These are phyloP conservation scores for Pueraria montana DNA, from an alignment of 306 rosid genomes.

Conservation along the genomic window DNA sequence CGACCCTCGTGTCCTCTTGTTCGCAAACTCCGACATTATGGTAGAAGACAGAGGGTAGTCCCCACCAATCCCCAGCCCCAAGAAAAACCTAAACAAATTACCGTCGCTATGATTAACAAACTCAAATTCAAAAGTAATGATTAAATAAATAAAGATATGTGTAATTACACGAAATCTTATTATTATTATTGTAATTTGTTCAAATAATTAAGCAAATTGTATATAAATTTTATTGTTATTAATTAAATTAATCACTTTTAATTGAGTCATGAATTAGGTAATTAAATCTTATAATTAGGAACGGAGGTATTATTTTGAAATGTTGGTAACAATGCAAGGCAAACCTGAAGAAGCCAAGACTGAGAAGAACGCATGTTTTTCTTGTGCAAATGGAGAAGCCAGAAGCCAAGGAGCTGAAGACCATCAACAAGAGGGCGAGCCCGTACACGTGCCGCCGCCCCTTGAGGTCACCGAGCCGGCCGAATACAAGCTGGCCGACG, in stretches of 20 bases:
- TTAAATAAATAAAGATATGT: no score
- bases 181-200: no score
- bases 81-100: constrained; percentile 56
- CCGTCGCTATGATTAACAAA: not conserved
- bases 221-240: no score
- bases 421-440: constrained; percentile 63
- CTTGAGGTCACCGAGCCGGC: constrained; percentile 68
- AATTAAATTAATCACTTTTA: no score
- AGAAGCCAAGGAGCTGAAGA: constrained; percentile 64
- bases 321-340: not conserved
- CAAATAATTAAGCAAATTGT: no score
- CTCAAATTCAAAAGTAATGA: no score
- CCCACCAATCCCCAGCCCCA: constrained; percentile 89
- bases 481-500: constrained; percentile 70
- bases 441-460: constrained; percentile 79
- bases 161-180: no score
- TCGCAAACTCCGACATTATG: constrained; percentile 92
- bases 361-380: constrained; percentile 58
- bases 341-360: constrained; percentile 68
- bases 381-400: constrained; percentile 74
- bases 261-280: no score
- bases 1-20: constrained; percentile 78
- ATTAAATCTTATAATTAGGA: no score
- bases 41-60: constrained; percentile 87
- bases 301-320: no score